Percentiles rank a stretch among this genome's conserved stretches.
These are phyloP conservation scores for Hyphopichia pseudoburtonii DNA, from an alignment of 1,139 yeast species.

Conservation along the genomic window DNA sequence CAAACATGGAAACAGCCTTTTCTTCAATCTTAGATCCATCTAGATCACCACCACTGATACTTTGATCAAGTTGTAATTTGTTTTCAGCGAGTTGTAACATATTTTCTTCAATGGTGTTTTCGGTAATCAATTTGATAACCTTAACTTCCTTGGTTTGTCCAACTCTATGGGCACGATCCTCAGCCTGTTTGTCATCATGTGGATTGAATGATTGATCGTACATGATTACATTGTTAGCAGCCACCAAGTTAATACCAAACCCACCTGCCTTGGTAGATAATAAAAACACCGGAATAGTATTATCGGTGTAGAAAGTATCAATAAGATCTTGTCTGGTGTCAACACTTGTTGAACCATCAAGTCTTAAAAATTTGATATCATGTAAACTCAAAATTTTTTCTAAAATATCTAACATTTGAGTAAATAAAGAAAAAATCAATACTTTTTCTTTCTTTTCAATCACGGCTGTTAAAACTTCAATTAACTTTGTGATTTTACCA, in stretches of 20 bases:
- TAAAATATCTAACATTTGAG: constrained; percentile 85
- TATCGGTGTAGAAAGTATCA: constrained; percentile 83
- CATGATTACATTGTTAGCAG: constrained; percentile 89
- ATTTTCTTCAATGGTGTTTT: constrained; percentile 83
- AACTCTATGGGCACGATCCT: constrained; percentile 96
- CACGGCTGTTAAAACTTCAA: constrained; percentile 58
- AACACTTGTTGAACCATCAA: constrained; percentile 93
- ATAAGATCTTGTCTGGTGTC: constrained; percentile 91
- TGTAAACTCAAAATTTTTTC: constrained; percentile 71
- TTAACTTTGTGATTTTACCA: constrained; percentile 69
- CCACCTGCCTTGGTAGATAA: constrained; percentile 97
- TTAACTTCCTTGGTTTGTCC: constrained; percentile 90
- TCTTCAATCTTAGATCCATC: constrained; percentile 50
- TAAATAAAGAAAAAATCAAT: constrained; percentile 84
- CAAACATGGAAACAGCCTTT: constrained; percentile 54
- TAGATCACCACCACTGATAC: constrained; percentile 54
- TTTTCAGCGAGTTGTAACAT: constrained; percentile 85
- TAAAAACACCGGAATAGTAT: constrained; percentile 78
- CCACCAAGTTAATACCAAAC: constrained; percentile 92
- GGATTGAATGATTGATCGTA: constrained; percentile 96
- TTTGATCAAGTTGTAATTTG: constrained; percentile 81
- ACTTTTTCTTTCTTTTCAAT: constrained; percentile 67
- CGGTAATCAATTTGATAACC: constrained; percentile 74
- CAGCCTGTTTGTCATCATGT: constrained; percentile 98
- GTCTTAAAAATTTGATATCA: constrained; percentile 71